Evolutionary conservation across 805 yeast species (phyloP).

Genomic region (Candida rishiriensis): DNA sequence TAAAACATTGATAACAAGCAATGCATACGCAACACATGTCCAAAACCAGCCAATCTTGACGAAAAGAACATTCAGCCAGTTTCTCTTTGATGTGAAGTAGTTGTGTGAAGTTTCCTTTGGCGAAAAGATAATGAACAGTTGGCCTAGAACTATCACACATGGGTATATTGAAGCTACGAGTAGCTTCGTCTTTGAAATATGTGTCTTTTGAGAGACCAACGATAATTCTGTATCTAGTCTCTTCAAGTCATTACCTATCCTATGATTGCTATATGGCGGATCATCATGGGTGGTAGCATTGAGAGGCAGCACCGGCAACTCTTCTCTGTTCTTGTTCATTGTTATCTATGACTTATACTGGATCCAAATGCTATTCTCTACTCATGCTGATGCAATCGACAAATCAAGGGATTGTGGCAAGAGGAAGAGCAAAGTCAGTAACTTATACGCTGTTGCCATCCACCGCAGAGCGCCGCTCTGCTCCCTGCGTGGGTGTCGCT

Average conservation of each 20-base stretch:
- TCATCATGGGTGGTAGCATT: no score
- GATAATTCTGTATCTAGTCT: constrained; percentile 4
- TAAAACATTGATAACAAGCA: constrained; percentile 12
- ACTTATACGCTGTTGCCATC: no score
- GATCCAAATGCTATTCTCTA: no score
- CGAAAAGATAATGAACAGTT: constrained; percentile 41
- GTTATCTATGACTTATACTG: neutral
- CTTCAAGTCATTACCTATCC: no score
- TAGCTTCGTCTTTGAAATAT: constrained; percentile 10
- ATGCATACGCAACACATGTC: constrained; percentile 51
- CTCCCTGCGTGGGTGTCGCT: no score
- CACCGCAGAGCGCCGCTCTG: no score
- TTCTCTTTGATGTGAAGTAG: constrained; percentile 58
- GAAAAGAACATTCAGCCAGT: constrained; percentile 64
- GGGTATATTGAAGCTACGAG: constrained; percentile 25
- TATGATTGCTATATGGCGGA: no score
- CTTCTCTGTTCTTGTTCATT: neutral
- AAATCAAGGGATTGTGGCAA: no score
- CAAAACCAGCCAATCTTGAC: constrained; percentile 94
- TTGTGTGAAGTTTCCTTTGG: constrained; percentile 43
- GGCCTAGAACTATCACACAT: constrained; percentile 45
- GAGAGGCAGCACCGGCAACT: neutral
- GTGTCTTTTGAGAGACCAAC: constrained; percentile 1
- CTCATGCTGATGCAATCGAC: no score
- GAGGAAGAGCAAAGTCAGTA: no score